Evolutionary conservation across 2,329 filamentous ascomycete species (phyloP).

Genomic region (Colletotrichum falcatum): DNA sequence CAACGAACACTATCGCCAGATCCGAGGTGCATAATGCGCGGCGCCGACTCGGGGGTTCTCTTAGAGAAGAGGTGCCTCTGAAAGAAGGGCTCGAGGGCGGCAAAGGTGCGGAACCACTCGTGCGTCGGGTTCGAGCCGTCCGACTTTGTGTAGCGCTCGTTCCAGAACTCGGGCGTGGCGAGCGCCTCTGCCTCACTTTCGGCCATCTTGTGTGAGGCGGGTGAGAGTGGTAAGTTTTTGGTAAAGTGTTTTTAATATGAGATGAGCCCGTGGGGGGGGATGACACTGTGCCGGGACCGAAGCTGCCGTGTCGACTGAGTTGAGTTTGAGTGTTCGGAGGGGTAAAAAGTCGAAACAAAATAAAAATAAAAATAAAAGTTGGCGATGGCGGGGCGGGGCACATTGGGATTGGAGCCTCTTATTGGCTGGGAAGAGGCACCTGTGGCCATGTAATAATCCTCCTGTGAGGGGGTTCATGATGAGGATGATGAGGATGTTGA

Average conservation of each 20-base stretch:
- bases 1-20: constrained; percentile 66
- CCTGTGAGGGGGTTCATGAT: background rate
- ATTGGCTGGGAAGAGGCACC: background rate
- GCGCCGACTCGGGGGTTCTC: constrained; percentile 45
- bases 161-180: constrained; percentile 61
- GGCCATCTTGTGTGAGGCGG: background rate
- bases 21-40: constrained; percentile 66
- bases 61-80: constrained; percentile 54
- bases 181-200: constrained; percentile 45
- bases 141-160: constrained; percentile 58
- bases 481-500: background rate
- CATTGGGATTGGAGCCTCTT: background rate
- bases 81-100: constrained; percentile 62
- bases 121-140: constrained; percentile 56
- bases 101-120: constrained; percentile 66
- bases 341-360: background rate
- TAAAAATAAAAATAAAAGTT: background rate
- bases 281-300: too few relatives aligned
- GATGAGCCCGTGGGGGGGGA: background rate
- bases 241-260: background rate
- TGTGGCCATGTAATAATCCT: background rate
- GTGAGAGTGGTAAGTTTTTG: background rate
- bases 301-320: background rate
- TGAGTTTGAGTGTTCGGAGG: background rate
- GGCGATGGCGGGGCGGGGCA: constrained; percentile 14